Conservation (phyloP, 768 basidiomycete genomes). For the Suillus cothurnatus region DNA sequence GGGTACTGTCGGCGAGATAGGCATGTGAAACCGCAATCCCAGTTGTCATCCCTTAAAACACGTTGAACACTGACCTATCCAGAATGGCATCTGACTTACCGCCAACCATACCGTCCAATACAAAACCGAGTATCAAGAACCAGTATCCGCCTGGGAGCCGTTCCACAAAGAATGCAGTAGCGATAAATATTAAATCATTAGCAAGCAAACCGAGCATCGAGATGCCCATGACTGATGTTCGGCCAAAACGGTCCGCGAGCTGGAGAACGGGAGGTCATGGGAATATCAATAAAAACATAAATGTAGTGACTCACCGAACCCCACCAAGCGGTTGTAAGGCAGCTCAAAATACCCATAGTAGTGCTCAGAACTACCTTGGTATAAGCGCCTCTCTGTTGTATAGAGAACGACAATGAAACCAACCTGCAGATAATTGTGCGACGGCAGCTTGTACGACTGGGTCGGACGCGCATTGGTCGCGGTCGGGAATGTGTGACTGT, state of each 20-base stretch:
- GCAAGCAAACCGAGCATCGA: slow-evolving; percentile 60
- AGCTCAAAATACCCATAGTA: slow-evolving; percentile 70
- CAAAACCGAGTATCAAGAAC: slow-evolving; percentile 67
- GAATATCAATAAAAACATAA: background rate
- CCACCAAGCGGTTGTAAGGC: slow-evolving; percentile 87
- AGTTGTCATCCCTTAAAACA: slow-evolving; percentile 48
- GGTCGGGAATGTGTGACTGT: slow-evolving; percentile 1
- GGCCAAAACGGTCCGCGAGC: slow-evolving; percentile 80
- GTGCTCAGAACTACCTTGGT: slow-evolving; percentile 24
- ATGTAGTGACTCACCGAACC: slow-evolving; percentile 58
- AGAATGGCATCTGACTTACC: slow-evolving; percentile 43
- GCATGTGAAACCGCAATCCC: slow-evolving; percentile 57
- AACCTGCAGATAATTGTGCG: slow-evolving; percentile 65
- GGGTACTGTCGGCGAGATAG: slow-evolving; percentile 70
- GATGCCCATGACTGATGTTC: slow-evolving; percentile 65
- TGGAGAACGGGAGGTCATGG: slow-evolving; percentile 26
- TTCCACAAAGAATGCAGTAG: slow-evolving; percentile 60
- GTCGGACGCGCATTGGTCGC: slow-evolving; percentile 56
- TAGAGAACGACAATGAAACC: slow-evolving; percentile 21
- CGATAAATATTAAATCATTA: slow-evolving; percentile 65
- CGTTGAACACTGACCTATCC: slow-evolving; percentile 2
- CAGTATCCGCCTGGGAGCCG: slow-evolving; percentile 80
- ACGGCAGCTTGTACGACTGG: slow-evolving; percentile 75
- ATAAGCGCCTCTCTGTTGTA: background rate
- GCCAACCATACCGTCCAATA: slow-evolving; percentile 71